These are phyloP conservation scores for Linanthus parryae DNA, from an alignment of 148 eudicot genomes.

Conservation along the genomic window DNA sequence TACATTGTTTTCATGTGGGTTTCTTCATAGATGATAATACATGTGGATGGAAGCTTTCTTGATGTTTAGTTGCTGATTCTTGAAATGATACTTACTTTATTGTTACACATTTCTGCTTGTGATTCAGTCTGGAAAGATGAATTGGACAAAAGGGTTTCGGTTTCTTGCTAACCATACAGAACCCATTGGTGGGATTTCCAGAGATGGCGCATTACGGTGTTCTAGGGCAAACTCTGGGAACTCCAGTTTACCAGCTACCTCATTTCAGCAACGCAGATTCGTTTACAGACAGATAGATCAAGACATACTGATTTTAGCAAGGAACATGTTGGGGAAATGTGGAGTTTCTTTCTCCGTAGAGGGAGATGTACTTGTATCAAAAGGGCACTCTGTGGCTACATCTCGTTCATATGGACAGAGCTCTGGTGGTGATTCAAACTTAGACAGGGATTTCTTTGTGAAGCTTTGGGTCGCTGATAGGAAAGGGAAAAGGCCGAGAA, in stretches of 20 bases:
- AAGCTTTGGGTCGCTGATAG: slow-evolving; percentile 59
- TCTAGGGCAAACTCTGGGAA: slow-evolving; percentile 6
- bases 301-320: slow-evolving; percentile 3
- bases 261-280: slow-evolving; percentile 2
- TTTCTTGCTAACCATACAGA: background rate
- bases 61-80: too few relatives aligned
- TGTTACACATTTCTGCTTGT: background rate
- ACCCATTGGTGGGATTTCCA: slow-evolving; percentile 1
- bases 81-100: background rate
- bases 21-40: too few relatives aligned
- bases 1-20: too few relatives aligned
- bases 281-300: slow-evolving; percentile 6
- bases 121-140: too few relatives aligned
- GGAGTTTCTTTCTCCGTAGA: background rate
- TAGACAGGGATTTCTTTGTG: slow-evolving; percentile 68
- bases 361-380: slow-evolving; percentile 7
- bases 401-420: slow-evolving; percentile 29
- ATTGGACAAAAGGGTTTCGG: slow-evolving; percentile 20
- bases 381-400: slow-evolving; percentile 2
- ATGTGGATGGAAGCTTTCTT: too few relatives aligned
- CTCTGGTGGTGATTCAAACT: slow-evolving; percentile 23
- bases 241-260: background rate
- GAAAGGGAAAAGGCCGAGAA: slow-evolving; percentile 27
- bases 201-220: slow-evolving; percentile 4
- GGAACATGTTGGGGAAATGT: slow-evolving; percentile 13